Evolutionary conservation across 177 flowering plant genomes (phyloP), one percentile per base, ranked within the genome.

Genomic region (Vitis hybrid): DNA sequence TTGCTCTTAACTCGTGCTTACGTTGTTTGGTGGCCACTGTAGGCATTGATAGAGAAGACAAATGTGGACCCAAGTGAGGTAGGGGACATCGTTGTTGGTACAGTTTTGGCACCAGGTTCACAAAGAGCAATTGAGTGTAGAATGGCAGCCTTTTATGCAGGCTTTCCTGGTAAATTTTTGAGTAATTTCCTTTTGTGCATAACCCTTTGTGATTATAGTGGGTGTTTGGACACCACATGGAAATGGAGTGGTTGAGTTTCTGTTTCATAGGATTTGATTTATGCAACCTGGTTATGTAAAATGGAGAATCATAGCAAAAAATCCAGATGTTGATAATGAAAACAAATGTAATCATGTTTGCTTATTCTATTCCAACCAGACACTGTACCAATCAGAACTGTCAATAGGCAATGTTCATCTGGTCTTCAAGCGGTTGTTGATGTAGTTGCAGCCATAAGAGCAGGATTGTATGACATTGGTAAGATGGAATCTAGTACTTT

Each of bases 351-450:
- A 5, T 35, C 46, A 35, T 35, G 46, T 65, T 3, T 71, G 18
- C 18, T 50, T 4, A 18, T 50, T 55, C 52, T 75, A 51, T 66
- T 72, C 60, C 46, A 21, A 66, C 52, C 82, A 90, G 91, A 90
- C 1, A 81, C 83, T 21, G 94, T 90, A 60, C 89, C 94, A 2
- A 32, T 88, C 65, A 79, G 89, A 80, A 90, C 91, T 11, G 94
- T 90, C 72, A 90, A 90, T 75, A 78, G 92, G 77, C 94, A 87
- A 71, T 88, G 94, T 70, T 82, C 94, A 46, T 88, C 94, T 62
- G 92, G 94, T 24, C 83, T 90, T 65, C 92, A 87, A 67, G 92
- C 90, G 59, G 92, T 88, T 76, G 89, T 87, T 75, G 92, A 88
- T 81, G 90, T 88, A 46, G 92, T 84, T 68, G 88, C 88, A 52